Conservation (phyloP, 176 grass and related monocot species). For the Avena sativa region DNA sequence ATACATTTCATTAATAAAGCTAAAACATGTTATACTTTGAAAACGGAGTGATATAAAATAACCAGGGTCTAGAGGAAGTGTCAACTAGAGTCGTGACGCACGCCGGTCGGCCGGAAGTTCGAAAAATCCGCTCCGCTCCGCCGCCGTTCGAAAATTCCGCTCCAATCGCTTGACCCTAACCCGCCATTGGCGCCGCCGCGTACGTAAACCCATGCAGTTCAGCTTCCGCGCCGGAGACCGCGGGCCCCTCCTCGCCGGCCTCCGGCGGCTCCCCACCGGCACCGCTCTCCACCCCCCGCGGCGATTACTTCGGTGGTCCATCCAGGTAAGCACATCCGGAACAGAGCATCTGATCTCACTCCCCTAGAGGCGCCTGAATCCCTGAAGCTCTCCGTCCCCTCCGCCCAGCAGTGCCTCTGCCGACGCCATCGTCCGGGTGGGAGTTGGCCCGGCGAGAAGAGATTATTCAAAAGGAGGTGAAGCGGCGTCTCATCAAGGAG, state of each 20-base stretch:
- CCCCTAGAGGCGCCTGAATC: neutral
- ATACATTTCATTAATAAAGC: no score
- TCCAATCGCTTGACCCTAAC: neutral
- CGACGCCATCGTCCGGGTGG: neutral
- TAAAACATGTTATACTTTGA: no score
- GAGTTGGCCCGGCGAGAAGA: constrained; percentile 27
- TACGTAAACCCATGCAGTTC: constrained; percentile 43
- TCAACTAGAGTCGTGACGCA: no score
- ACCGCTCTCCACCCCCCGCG: neutral
- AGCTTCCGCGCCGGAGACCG: constrained; percentile 44
- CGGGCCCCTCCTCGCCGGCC: neutral
- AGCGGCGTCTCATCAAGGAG: constrained; percentile 10
- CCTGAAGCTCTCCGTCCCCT: neutral
- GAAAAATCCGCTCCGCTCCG: neutral
- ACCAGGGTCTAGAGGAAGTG: no score
- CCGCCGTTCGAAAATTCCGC: neutral
- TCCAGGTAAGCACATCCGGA: constrained; percentile 22
- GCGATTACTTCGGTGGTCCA: neutral
- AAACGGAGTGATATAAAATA: no score
- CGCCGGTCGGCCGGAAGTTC: neutral
- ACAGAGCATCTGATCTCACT: neutral
- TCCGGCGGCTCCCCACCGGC: neutral
- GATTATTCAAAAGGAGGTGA: constrained; percentile 43
- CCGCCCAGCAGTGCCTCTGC: constrained; percentile 17
- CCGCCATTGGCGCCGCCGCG: neutral